Base-by-base conservation (phyloP, 306 rosid species). In the Castanea sativa region DNA sequence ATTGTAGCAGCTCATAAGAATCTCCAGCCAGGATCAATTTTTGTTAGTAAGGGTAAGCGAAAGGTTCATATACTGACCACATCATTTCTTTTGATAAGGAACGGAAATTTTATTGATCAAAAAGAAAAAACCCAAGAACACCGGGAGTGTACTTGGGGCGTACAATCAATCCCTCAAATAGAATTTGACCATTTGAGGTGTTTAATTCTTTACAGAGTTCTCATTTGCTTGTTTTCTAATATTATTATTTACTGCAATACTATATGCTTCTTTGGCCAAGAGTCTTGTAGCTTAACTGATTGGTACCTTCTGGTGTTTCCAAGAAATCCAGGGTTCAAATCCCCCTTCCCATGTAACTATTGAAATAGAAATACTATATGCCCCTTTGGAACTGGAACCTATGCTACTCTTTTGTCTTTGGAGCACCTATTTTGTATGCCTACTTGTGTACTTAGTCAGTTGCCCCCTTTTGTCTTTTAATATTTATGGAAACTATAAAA, bases 1-100 rank as follows among this genome's bases (percentile, higher is more conserved):
- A 88, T 94, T 75, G 59, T 89, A 58, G 86, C 87, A 79, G 97
- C 98, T 75, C 98, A 94, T 75, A 93, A 94, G 76, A 91, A 92
- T 90, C 94, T 94, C 73, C 85, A 81, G 30, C 92, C 94, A 0
- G 97, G 97, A 74, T 92, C 97, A 65, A 78, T 94, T 87, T 87
- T 83, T 87, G 85, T 86, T 69, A 89, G 83, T 67, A 86, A 88
- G 82, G 98, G 98, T 94, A 77, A 75, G 90, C 75, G 71, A 75
- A 76, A 73, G 65, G 20, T 69, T 57, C 10, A 2, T 56, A 43
- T 11, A 13, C 71, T 59, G 30, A 13, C 11, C 33, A 51, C 55
- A 67, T 67, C 72, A 20, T 35, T 67, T 35, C 45, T 41, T 41
- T 41, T 41, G 45, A 41, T 41, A 41, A 41, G 12, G 8, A 8